Percentiles rank a stretch among this genome's conserved stretches.
phyloP scores from a whole-genome alignment of 768 basidiomycete species.

The Lyophyllum atratum region DNA sequence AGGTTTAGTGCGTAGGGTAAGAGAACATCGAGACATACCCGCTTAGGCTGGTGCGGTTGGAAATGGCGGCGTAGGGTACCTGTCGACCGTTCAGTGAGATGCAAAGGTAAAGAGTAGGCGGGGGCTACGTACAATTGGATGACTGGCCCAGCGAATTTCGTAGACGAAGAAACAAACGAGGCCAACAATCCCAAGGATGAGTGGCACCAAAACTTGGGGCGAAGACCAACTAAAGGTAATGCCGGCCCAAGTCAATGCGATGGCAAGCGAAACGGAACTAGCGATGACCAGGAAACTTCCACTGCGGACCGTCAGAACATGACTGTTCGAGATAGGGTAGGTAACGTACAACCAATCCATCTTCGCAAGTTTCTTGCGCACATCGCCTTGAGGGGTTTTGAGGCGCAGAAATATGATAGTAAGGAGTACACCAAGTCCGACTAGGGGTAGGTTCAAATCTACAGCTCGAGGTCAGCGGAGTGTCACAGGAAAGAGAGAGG shows the following conservation, averaged over 20 bases:
- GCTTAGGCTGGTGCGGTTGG: conserved; percentile 39
- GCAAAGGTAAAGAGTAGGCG: too few species aligned
- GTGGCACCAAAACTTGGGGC: conserved; percentile 38
- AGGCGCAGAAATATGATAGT: conserved; percentile 34
- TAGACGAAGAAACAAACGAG: conserved; percentile 39
- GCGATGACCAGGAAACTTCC: conserved; percentile 44
- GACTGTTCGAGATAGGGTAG: neutral
- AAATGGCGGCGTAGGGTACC: conserved; percentile 15
- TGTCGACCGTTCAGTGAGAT: too few species aligned
- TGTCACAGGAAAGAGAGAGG: neutral
- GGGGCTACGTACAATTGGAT: conserved; percentile 17
- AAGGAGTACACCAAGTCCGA: conserved; percentile 25
- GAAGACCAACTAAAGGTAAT: conserved; percentile 43
- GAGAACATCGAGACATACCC: too few species aligned
- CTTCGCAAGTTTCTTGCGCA: conserved; percentile 35
- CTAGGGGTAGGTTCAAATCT: conserved; percentile 45
- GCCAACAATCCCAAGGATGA: conserved; percentile 41
- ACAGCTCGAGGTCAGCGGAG: neutral
- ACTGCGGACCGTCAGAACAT: conserved; percentile 23
- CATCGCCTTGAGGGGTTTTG: conserved; percentile 30
- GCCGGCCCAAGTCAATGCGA: conserved; percentile 53
- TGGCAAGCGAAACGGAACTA: conserved; percentile 32
- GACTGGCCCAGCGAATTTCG: conserved; percentile 32
- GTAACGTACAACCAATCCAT: conserved; percentile 46
- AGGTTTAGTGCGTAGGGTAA: too few species aligned